These are phyloP conservation scores for Nakazawaea laoshanensis DNA, from an alignment of 805 yeast genomes.

Conservation along the genomic window DNA sequence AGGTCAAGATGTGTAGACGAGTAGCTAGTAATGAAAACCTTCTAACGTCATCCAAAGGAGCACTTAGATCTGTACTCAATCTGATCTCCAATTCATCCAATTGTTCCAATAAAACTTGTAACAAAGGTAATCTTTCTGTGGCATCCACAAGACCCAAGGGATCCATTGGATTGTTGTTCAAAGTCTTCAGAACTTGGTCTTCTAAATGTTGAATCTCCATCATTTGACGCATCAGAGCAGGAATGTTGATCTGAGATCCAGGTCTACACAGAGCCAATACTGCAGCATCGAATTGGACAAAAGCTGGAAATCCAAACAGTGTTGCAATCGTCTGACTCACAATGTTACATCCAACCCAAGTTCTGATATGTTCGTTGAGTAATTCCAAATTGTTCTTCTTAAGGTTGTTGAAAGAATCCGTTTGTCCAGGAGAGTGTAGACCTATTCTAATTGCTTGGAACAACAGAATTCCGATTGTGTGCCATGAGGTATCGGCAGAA, in stretches of 20 bases:
- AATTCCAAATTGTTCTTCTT: constrained; percentile 35
- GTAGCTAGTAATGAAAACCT: constrained; percentile 63
- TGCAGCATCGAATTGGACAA: constrained; percentile 74
- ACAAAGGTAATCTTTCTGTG: constrained; percentile 65
- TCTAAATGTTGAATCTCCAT: constrained; percentile 80
- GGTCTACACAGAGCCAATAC: constrained; percentile 46
- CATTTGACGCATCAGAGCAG: constrained; percentile 62
- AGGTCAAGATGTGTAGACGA: constrained; percentile 74
- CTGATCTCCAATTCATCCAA: constrained; percentile 68
- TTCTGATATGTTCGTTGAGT: constrained; percentile 70
- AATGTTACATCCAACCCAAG: constrained; percentile 92
- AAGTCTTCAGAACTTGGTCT: constrained; percentile 71
- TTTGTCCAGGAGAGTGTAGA: constrained; percentile 67
- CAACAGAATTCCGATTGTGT: constrained; percentile 86
- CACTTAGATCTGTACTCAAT: constrained; percentile 26
- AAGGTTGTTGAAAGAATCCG: constrained; percentile 33
- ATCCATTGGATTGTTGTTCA: constrained; percentile 64
- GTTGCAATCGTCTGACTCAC: constrained; percentile 88
- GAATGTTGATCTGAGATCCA: constrained; percentile 37
- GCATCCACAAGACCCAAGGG: constrained; percentile 57
- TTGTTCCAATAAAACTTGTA: constrained; percentile 62
- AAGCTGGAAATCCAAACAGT: constrained; percentile 91
- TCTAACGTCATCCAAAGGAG: constrained; percentile 57
- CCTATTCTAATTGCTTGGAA: constrained; percentile 92
- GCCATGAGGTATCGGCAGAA: constrained; percentile 95